Evolutionary conservation across 2,329 filamentous ascomycete species (phyloP).

Genomic region (Trichoderma sp.): DNA sequence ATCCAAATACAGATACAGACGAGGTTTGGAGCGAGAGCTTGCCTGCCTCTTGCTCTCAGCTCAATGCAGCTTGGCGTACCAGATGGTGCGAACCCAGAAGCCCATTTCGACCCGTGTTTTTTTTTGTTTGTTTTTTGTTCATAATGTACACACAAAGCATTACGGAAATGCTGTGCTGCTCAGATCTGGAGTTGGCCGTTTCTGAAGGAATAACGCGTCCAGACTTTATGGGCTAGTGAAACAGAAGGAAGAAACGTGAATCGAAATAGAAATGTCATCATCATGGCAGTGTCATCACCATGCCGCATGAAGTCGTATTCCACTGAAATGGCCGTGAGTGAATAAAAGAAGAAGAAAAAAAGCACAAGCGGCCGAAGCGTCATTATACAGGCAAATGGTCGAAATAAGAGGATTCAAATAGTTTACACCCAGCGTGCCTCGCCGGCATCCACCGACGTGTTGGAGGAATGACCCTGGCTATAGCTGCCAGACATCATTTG

Average conservation of each 20-base stretch:
- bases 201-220: slow-evolving; percentile 7
- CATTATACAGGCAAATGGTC: slow-evolving; percentile 35
- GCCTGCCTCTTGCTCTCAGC: background rate
- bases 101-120: slow-evolving; percentile 22
- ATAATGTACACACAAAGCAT: slow-evolving; percentile 38
- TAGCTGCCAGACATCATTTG: slow-evolving; percentile 30
- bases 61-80: background rate
- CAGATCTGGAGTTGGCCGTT: slow-evolving; percentile 21
- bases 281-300: slow-evolving; percentile 39
- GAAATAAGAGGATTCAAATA: slow-evolving; percentile 25
- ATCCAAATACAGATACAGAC: slow-evolving; percentile 37
- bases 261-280: slow-evolving; percentile 39
- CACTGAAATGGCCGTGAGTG: slow-evolving; percentile 25
- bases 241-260: slow-evolving; percentile 27
- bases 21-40: slow-evolving; percentile 21
- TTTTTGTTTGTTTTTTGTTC: slow-evolving; percentile 22
- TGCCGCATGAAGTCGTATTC: slow-evolving; percentile 32
- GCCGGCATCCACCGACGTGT: slow-evolving; percentile 30
- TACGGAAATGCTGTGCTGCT: slow-evolving; percentile 29
- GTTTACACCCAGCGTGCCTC: slow-evolving; percentile 42
- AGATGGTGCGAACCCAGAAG: background rate
- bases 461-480: slow-evolving; percentile 26
- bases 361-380: slow-evolving; percentile 25
- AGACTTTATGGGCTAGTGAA: slow-evolving; percentile 29
- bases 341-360: slow-evolving; percentile 22